phyloP scores from a whole-genome alignment of 2,329 filamentous ascomycete species.

The Pyrenophora graminea region DNA sequence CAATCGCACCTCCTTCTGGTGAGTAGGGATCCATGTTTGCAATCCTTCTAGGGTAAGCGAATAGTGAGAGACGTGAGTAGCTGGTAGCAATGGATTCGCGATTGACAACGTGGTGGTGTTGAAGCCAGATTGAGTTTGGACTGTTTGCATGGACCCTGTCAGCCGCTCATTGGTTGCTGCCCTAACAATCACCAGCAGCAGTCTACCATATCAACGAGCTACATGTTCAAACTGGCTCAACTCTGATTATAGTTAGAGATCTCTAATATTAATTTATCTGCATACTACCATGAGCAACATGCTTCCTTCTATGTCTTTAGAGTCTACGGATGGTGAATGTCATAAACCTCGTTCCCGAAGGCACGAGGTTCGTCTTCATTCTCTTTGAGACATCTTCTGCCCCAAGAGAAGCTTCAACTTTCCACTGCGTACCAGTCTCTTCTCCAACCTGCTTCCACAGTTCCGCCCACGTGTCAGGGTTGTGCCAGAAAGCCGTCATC shows the following conservation, averaged over 20 bases:
- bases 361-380: conserved; percentile 25
- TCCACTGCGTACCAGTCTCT: conserved; percentile 45
- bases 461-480: conserved; percentile 41
- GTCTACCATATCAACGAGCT: neutral
- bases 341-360: conserved; percentile 31
- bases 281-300: too few species aligned
- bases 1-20: conserved; percentile 61
- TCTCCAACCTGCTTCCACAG: conserved; percentile 48
- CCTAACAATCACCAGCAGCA: neutral
- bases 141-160: conserved; percentile 32
- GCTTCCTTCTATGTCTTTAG: conserved; percentile 2
- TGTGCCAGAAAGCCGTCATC: conserved; percentile 43
- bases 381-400: conserved; percentile 29
- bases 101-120: conserved; percentile 22
- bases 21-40: conserved; percentile 62
- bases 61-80: conserved; percentile 2
- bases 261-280: too few species aligned
- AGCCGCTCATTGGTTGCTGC: conserved; percentile 26
- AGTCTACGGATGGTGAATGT: conserved; percentile 32
- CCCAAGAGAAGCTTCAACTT: conserved; percentile 36
- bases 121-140: conserved; percentile 42
- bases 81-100: conserved; percentile 10
- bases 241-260: neutral
- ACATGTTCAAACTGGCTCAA: neutral
- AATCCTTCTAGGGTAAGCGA: neutral